Evolutionary conservation across 164 flowering plant genomes (phyloP), one percentile per base, ranked within the genome.

Genomic region (Houttuynia cordata): DNA sequence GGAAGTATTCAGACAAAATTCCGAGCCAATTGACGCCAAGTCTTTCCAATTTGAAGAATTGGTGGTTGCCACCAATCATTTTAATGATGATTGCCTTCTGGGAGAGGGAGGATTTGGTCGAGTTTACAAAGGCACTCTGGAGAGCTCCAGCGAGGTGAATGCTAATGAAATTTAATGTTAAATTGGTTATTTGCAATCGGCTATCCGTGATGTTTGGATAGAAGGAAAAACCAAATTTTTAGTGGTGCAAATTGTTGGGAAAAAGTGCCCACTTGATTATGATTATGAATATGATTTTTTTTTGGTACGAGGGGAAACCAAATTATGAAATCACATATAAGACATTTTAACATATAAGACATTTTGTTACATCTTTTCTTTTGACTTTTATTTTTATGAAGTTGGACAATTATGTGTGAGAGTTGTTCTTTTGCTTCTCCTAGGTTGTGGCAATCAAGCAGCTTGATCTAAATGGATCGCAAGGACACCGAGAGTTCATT

Each of bases 71-170:
- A n/a, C 55, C 55, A 52, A 52, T 10, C 3, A 52, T 20, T 52
- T 52, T 23, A 18, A 7, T 18, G 55, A 1, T 19, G 55, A 52
- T n/a, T 20, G 55, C 23, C 55, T 52, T 8, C 55, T 52, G 3
- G 23, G 55, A 19, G 23, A 20, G 55, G 55, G 55, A 19, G 55
- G 55, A 52, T 52, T 52, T 52, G 55, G 55, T 52, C 55, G 55
- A 19, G 55, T 52, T 52, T 52, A 17, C n/a, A 52, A n/a, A 52
- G 55, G 55, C 23, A 52, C 23, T n/a, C n/a, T 52, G 55, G 12
- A 20, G 3, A 52, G 17, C 8, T n/a, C 22, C 10, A n/a, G n/a
- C 7, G 23, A 52, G 55, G 55, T 52, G 12, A n/a, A 23, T 20
- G 18, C 2, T 52, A 10, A 10, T 3, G 23, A 12, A 52, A 52